These are phyloP conservation scores for Pyrenopolyporus hunteri DNA, from an alignment of 495 filamentous ascomycete species.

Conservation along the genomic window DNA sequence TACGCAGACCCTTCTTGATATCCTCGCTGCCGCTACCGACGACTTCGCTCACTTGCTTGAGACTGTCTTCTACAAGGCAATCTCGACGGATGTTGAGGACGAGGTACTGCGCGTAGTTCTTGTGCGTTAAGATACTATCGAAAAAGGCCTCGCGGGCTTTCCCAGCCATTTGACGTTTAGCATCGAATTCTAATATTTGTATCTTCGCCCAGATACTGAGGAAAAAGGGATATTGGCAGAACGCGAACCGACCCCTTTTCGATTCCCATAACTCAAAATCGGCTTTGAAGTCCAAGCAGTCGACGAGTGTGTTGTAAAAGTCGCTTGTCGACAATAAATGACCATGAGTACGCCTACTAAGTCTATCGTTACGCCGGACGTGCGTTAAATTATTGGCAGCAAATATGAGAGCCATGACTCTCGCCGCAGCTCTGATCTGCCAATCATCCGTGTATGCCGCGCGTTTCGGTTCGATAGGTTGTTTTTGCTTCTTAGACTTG, in stretches of 20 bases:
- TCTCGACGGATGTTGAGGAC: conserved; percentile 80
- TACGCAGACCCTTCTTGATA: conserved; percentile 89
- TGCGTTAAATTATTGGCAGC: conserved; percentile 72
- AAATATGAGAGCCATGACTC: conserved; percentile 82
- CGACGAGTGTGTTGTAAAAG: conserved; percentile 87
- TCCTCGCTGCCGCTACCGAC: conserved; percentile 84
- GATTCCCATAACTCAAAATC: conserved; percentile 93
- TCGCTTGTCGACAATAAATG: conserved; percentile 77
- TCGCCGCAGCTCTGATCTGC: conserved; percentile 85
- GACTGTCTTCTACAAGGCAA: conserved; percentile 89
- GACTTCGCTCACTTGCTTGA: conserved; percentile 85
- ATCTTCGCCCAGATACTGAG: conserved; percentile 94
- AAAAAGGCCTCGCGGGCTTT: conserved; percentile 93
- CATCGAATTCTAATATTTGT: conserved; percentile 89
- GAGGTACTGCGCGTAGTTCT: conserved; percentile 79
- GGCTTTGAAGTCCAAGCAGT: conserved; percentile 82
- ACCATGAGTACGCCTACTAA: conserved; percentile 50
- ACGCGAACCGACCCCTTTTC: conserved; percentile 75
- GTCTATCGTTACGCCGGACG: conserved; percentile 39
- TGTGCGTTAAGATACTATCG: conserved; percentile 77
- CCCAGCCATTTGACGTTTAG: conserved; percentile 87
- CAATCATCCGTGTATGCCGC: conserved; percentile 83
- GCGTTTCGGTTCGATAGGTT: conserved; percentile 59
- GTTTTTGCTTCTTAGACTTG: conserved; percentile 46
- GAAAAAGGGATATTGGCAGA: conserved; percentile 95